These are phyloP conservation scores for Saccharum hybrid DNA, from an alignment of 202 grass and related monocot species.

Conservation along the genomic window DNA sequence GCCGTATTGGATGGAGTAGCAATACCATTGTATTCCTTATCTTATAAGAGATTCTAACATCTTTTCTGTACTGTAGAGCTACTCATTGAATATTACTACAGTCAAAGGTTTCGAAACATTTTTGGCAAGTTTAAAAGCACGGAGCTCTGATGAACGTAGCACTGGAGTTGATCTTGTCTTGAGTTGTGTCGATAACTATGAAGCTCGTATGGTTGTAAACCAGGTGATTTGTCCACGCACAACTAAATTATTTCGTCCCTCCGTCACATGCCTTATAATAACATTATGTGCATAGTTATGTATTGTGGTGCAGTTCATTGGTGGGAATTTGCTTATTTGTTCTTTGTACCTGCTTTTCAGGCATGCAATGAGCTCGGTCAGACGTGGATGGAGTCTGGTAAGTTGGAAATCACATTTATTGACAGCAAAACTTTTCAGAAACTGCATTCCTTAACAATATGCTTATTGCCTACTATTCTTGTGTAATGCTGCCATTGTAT, in stretches of 20 bases:
- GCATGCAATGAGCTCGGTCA: slow-evolving; percentile 96
- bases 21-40: slow-evolving; percentile 15
- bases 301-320: neutral
- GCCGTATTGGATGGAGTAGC: slow-evolving; percentile 5
- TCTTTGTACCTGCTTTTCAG: slow-evolving; percentile 52
- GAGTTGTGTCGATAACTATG: slow-evolving; percentile 98
- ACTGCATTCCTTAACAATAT: neutral
- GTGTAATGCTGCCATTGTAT: neutral
- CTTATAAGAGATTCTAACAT: slow-evolving; percentile 6
- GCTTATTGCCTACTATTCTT: slow-evolving; percentile 31
- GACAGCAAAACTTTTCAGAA: neutral
- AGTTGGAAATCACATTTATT: slow-evolving; percentile 33
- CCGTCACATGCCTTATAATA: neutral
- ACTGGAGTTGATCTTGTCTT: slow-evolving; percentile 96
- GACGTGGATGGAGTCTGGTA: slow-evolving; percentile 99
- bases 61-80: slow-evolving; percentile 63
- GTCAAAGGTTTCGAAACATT: slow-evolving; percentile 93
- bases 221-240: slow-evolving; percentile 57
- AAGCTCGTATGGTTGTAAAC: slow-evolving; percentile 98
- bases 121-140: slow-evolving; percentile 72
- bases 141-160: slow-evolving; percentile 40
- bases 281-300: slow-evolving; percentile 6
- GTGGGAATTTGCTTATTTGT: slow-evolving; percentile 39
- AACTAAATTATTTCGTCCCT: neutral
- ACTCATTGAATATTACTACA: slow-evolving; percentile 95